Base-by-base conservation (phyloP, 768 basidiomycete genomes). In the Crepidotus variabilis region DNA sequence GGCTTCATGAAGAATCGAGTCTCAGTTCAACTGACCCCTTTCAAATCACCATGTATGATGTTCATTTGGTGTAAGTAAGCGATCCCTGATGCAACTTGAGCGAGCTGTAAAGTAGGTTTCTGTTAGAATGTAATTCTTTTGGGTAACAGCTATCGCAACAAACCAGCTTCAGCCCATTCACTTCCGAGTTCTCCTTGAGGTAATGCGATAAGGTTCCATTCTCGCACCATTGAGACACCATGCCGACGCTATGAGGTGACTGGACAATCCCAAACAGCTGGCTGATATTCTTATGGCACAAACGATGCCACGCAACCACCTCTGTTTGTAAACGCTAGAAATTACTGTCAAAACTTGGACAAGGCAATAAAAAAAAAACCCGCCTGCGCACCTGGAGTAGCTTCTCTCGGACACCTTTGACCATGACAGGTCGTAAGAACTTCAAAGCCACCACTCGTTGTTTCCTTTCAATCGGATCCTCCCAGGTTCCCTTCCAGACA, bases 201-300 rank as follows among this genome's bases (percentile, higher is more conserved):
- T 83, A 86, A 21, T 76, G 67, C 52, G 71, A 73, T 52, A 86
- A 71, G 7, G 78, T 82, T 8, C 85, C 84, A 51, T 85, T 83
- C 34, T 76, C 73, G 62, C 82, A 85, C 83, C 84, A 87, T 3
- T 79, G 78, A 4, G 85, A 85, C 0, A 86, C 82, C 82, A 86
- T 85, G 16, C 79, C 84, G 23, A 86, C 73, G 48, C 80, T 78
- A 33, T 75, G 72, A 24, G 72, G 68, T 4, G 75, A 73, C 60
- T 81, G 80, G 14, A 82, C 67, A 54, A 86, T 75, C 1, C 85
- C 85, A 53, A 78, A 80, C 23, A 86, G 66, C 45, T 77, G 78
- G 35, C 77, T 77, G 47, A 86, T 73, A 56, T 86, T 83, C 46
- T 71, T 72, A 57, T 86, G 84, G 46, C 74, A 79, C 14, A 85